These are phyloP conservation scores for Epichloe sylvatica DNA, from an alignment of 2,329 filamentous ascomycete species.

Conservation along the genomic window DNA sequence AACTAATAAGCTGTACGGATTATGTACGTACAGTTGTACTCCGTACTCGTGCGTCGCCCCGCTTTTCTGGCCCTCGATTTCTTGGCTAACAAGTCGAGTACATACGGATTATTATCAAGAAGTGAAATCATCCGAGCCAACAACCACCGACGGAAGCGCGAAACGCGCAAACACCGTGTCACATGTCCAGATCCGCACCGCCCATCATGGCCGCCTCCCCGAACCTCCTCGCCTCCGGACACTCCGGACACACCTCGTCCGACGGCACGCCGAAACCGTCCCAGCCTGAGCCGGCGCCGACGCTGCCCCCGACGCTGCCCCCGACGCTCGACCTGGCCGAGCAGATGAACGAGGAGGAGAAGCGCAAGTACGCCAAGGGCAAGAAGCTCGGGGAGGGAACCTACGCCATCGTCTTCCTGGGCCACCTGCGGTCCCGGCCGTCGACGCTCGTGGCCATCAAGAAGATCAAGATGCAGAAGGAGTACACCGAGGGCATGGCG, in stretches of 20 bases:
- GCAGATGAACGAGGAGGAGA: slow-evolving; percentile 68
- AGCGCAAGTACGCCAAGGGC: slow-evolving; percentile 82
- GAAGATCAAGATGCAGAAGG: slow-evolving; percentile 76
- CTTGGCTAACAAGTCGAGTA: no score
- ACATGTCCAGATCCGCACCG: no score
- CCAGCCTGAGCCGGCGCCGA: slow-evolving; percentile 10
- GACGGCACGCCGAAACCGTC: slow-evolving; percentile 31
- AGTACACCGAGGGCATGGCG: slow-evolving; percentile 81
- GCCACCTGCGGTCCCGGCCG: slow-evolving; percentile 61
- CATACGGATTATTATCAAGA: no score
- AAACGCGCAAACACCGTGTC: no score
- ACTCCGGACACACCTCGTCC: slow-evolving; percentile 26
- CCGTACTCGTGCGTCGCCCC: no score
- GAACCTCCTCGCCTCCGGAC: slow-evolving; percentile 21
- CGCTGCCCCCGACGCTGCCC: slow-evolving; percentile 25
- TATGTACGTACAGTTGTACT: no score
- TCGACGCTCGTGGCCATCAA: slow-evolving; percentile 75
- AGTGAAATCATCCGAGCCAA: no score
- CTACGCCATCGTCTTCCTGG: slow-evolving; percentile 89
- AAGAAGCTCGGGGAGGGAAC: slow-evolving; percentile 92
- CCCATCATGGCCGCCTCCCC: slow-evolving; percentile 32
- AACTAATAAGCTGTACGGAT: no score
- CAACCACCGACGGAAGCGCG: no score
- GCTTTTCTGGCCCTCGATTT: no score
- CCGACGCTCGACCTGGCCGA: slow-evolving; percentile 51